phyloP scores from a whole-genome alignment of 106 monocot species.

The Dendrobium officinale region DNA sequence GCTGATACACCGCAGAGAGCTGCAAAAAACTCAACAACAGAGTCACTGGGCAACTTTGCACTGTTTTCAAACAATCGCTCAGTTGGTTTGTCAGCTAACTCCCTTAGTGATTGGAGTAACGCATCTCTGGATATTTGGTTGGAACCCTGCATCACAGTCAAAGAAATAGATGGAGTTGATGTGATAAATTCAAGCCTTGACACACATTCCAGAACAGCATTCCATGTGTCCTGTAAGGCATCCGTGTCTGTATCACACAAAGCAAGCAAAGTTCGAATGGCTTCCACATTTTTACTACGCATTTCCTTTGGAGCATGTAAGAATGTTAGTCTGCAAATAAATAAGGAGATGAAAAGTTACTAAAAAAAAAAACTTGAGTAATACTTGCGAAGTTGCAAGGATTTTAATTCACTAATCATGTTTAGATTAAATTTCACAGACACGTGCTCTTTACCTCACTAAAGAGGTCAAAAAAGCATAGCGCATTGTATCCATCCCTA shows the following conservation, averaged over 20 bases:
- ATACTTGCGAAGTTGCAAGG: background rate
- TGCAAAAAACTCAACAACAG: slow-evolving; percentile 91
- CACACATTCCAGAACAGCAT: slow-evolving; percentile 99
- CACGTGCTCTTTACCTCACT: slow-evolving; percentile 42
- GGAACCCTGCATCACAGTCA: slow-evolving; percentile 91
- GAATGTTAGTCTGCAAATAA: slow-evolving; percentile 74
- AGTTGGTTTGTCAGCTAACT: slow-evolving; percentile 86
- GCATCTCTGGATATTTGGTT: slow-evolving; percentile 97
- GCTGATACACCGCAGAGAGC: slow-evolving; percentile 94
- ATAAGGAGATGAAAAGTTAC: background rate
- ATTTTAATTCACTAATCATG: background rate
- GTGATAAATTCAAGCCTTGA: slow-evolving; percentile 93
- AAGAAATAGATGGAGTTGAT: slow-evolving; percentile 68
- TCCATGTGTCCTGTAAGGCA: slow-evolving; percentile 96
- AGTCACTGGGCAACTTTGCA: slow-evolving; percentile 86
- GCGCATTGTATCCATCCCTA: slow-evolving; percentile 99
- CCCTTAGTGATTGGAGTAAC: slow-evolving; percentile 72
- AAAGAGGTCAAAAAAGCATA: slow-evolving; percentile 95
- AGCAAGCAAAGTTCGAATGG: slow-evolving; percentile 69
- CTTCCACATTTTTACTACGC: slow-evolving; percentile 98
- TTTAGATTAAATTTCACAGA: background rate
- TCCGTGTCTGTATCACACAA: slow-evolving; percentile 68
- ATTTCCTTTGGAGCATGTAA: slow-evolving; percentile 97
- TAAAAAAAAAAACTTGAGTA: background rate
- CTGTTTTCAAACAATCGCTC: slow-evolving; percentile 91